A percentile compares a stretch with the other conserved stretches of the same genome.
Conservation (phyloP, 768 basidiomycete species). For the Gymnopilus dilepis region DNA sequence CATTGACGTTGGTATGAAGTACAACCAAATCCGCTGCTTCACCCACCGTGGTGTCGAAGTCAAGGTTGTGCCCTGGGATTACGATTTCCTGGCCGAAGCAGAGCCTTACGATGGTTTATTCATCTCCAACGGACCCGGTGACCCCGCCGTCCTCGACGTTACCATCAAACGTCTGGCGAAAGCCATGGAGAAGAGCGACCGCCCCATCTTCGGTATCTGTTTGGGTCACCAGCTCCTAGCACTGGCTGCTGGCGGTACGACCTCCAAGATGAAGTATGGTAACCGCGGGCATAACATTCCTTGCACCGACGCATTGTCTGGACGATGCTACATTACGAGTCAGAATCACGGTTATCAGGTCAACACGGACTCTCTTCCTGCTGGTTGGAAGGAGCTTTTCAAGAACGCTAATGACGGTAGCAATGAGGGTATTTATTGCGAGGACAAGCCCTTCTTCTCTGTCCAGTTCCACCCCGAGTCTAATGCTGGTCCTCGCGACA, state of each 20-base stretch:
- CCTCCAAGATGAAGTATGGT: slow-evolving; percentile 99
- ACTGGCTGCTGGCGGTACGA: slow-evolving; percentile 90
- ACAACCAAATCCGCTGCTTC: slow-evolving; percentile 98
- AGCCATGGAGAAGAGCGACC: slow-evolving; percentile 73
- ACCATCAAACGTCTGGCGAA: slow-evolving; percentile 73
- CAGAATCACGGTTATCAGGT: slow-evolving; percentile 99
- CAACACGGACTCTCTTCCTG: slow-evolving; percentile 75
- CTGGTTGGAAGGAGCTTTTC: slow-evolving; percentile 94
- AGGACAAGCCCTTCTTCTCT: slow-evolving; percentile 94
- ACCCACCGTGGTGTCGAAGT: slow-evolving; percentile 89
- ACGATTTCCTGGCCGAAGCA: slow-evolving; percentile 80
- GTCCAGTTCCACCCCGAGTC: slow-evolving; percentile 98
- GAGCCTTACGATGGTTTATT: slow-evolving; percentile 95
- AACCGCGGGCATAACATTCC: slow-evolving; percentile 99
- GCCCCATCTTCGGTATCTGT: slow-evolving; percentile 97
- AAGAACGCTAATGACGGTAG: slow-evolving; percentile 95
- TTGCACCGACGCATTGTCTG: slow-evolving; percentile 91
- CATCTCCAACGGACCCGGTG: slow-evolving; percentile 97
- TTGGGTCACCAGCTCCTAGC: slow-evolving; percentile 97
- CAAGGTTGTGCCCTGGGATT: slow-evolving; percentile 98
- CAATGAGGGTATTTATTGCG: slow-evolving; percentile 97
- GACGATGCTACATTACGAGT: slow-evolving; percentile 97
- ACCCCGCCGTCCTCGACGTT: slow-evolving; percentile 81
- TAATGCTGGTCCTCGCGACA: slow-evolving; percentile 86
- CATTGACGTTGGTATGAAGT: slow-evolving; percentile 99